These are phyloP conservation scores for Magnolia kwangsiensis DNA, from an alignment of 164 flowering plant species.

Conservation along the genomic window DNA sequence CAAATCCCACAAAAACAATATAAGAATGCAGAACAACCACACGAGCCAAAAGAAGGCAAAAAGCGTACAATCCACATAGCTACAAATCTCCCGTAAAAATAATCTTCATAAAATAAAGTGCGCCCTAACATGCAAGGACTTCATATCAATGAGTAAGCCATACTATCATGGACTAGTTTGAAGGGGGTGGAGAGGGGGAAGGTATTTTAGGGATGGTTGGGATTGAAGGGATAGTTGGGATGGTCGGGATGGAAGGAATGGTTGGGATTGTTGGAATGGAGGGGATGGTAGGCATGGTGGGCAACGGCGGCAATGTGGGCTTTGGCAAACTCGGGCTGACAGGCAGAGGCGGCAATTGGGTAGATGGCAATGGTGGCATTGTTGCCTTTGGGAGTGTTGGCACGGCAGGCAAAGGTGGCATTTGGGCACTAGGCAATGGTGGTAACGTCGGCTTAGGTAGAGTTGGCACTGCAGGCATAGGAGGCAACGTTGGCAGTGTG, in stretches of 20 bases:
- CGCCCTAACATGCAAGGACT: no score
- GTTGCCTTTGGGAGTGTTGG: neutral
- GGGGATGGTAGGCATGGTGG: neutral
- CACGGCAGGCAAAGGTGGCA: neutral
- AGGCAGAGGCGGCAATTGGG: neutral
- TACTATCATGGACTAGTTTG: no score
- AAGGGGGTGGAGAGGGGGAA: neutral
- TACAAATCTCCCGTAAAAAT: no score
- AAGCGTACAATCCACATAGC: no score
- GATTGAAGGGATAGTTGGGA: neutral
- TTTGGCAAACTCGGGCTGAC: neutral
- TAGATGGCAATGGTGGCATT: constrained; percentile 1
- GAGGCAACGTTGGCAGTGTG: neutral
- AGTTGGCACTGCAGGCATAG: constrained; percentile 3
- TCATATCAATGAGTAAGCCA: no score
- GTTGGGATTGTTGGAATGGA: neutral
- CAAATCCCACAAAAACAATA: no score
- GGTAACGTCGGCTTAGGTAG: neutral
- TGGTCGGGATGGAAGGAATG: neutral
- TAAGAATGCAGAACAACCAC: no score
- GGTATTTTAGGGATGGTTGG: constrained; percentile 1
- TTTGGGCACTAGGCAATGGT: neutral
- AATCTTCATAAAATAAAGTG: no score
- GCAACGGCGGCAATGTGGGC: neutral
- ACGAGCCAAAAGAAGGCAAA: no score